Conservation (phyloP, 768 basidiomycete species). For the Amanita pallidorosea region DNA sequence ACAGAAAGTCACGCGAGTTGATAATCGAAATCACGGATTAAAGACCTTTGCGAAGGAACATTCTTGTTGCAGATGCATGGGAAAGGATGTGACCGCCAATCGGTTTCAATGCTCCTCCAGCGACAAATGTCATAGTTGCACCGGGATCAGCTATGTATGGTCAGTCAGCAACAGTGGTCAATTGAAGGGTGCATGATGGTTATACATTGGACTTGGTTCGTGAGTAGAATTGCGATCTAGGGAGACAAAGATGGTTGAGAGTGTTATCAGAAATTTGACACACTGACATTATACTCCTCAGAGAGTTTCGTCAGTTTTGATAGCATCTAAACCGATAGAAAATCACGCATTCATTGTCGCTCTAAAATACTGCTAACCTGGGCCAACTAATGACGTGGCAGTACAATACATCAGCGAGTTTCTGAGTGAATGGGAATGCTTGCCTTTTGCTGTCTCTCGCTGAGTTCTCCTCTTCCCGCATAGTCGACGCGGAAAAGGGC, state of each 20-base stretch:
- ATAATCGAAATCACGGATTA: background rate
- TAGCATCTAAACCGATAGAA: constrained; percentile 52
- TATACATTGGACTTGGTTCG: constrained; percentile 86
- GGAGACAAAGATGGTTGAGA: constrained; percentile 9
- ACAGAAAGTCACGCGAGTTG: background rate
- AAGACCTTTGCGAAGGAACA: constrained; percentile 81
- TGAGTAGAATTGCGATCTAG: constrained; percentile 77
- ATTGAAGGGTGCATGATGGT: constrained; percentile 8
- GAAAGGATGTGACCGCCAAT: constrained; percentile 86
- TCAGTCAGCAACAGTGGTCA: background rate
- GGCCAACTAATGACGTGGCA: constrained; percentile 51
- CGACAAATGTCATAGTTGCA: constrained; percentile 91
- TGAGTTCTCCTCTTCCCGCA: constrained; percentile 87
- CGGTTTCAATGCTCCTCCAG: constrained; percentile 85
- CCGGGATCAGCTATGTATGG: constrained; percentile 72
- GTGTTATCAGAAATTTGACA: constrained; percentile 8
- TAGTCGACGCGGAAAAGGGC: constrained; percentile 92
- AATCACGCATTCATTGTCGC: background rate
- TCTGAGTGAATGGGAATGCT: background rate
- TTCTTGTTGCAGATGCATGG: constrained; percentile 78
- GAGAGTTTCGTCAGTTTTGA: constrained; percentile 85
- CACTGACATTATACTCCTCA: constrained; percentile 76
- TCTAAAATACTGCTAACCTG: constrained; percentile 37
- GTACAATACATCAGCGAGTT: background rate
- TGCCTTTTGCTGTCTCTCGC: constrained; percentile 89